These are phyloP conservation scores for Vinca minor DNA, from an alignment of 257 asterid species.

Conservation along the genomic window DNA sequence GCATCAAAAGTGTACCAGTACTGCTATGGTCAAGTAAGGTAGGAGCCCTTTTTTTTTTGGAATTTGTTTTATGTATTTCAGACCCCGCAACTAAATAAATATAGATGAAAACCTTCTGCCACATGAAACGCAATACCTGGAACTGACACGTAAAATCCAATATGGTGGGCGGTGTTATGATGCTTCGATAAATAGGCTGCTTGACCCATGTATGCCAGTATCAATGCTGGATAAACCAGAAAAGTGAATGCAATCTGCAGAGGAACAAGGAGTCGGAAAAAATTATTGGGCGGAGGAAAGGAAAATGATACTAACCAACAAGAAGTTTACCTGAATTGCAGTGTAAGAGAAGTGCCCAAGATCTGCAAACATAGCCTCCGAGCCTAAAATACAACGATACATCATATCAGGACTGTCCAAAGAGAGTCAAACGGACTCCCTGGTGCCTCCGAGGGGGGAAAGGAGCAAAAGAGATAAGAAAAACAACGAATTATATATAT, in stretches of 20 bases:
- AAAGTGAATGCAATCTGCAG: conserved; percentile 93
- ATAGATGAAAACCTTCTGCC: background rate
- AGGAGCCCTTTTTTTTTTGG: no score
- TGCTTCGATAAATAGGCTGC: conserved; percentile 87
- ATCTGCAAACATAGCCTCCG: conserved; percentile 99
- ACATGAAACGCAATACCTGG: conserved; percentile 47
- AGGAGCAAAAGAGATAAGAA: background rate
- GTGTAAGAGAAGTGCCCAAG: conserved; percentile 89
- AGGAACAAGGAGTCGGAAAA: conserved; percentile 12
- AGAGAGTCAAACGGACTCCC: no score
- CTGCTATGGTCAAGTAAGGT: background rate
- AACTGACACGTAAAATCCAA: conserved; percentile 85
- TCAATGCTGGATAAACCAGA: conserved; percentile 87
- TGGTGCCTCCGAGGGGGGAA: no score
- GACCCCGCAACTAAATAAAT: background rate
- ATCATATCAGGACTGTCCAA: no score
- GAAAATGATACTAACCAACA: background rate
- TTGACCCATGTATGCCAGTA: conserved; percentile 95
- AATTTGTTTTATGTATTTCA: no score
- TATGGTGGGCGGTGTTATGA: conserved; percentile 62
- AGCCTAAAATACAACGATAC: conserved; percentile 31
- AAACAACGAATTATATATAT: background rate
- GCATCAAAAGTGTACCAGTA: conserved; percentile 16
- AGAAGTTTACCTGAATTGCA: conserved; percentile 69
- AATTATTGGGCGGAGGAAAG: background rate